A percentile compares a stretch with the other conserved stretches of the same genome.
phyloP scores from a whole-genome alignment of 192 early-diverging fungal species.

The Coemansia sp. region DNA sequence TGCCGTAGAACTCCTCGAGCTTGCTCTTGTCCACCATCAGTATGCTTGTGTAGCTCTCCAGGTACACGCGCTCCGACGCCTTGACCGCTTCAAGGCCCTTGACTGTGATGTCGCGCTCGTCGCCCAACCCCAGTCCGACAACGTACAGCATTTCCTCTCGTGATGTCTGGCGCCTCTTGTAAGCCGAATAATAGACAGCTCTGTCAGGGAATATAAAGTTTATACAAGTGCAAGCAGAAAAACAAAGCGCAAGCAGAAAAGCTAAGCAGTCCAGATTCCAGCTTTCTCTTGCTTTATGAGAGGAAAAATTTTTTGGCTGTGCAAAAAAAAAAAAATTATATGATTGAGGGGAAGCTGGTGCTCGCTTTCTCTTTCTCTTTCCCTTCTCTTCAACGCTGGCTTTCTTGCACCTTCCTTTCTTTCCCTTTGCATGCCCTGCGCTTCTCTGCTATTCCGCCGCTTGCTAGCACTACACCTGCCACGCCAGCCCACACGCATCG shows the following conservation, averaged over 20 bases:
- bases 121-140: constrained; percentile 91
- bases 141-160: constrained; percentile 69
- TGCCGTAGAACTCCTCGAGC: constrained; percentile 84
- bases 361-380: background rate
- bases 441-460: background rate
- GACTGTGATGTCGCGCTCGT: constrained; percentile 96
- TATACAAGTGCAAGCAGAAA: background rate
- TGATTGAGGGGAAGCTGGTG: background rate
- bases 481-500: background rate
- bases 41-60: constrained; percentile 96
- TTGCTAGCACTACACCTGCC: background rate
- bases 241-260: background rate
- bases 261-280: too few species aligned
- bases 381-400: background rate
- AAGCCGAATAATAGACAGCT: too few species aligned
- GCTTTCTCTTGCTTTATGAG: too few species aligned
- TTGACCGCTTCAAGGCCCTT: constrained; percentile 94
- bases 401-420: background rate
- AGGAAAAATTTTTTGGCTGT: background rate
- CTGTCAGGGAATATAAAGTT: background rate
- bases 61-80: constrained; percentile 83
- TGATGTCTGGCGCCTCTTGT: background rate
- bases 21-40: constrained; percentile 75
- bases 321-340: background rate
- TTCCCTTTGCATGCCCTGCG: background rate